Evolutionary conservation across 2,329 filamentous ascomycete genomes (phyloP).

Genomic region (Aspergillus amoenus): DNA sequence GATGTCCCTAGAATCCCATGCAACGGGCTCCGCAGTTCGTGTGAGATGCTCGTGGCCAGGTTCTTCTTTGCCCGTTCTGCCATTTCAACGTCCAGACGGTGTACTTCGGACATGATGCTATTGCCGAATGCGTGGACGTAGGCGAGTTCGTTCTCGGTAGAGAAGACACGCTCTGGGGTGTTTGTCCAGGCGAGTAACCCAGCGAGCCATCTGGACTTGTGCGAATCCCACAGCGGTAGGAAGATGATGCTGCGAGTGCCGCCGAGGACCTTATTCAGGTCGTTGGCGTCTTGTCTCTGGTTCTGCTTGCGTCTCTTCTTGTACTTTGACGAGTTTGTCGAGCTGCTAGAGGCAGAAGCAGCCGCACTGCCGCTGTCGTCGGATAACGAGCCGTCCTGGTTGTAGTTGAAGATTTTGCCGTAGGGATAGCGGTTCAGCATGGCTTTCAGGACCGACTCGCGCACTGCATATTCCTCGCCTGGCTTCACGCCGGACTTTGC

Average conservation of each 20-base stretch:
- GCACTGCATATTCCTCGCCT: background rate
- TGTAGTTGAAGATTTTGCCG: constrained; percentile 24
- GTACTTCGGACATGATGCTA: constrained; percentile 28
- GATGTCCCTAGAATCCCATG: constrained; percentile 24
- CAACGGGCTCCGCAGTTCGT: constrained; percentile 33
- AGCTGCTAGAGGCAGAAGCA: constrained; percentile 1
- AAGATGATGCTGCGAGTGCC: constrained; percentile 24
- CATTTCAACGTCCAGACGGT: constrained; percentile 21
- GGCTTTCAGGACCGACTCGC: constrained; percentile 16
- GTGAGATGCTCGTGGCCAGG: constrained; percentile 30
- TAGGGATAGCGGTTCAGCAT: constrained; percentile 21
- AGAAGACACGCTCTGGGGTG: constrained; percentile 17
- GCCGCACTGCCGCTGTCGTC: background rate
- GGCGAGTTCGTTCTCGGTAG: constrained; percentile 20
- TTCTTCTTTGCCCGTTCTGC: constrained; percentile 30
- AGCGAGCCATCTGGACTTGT: constrained; percentile 26
- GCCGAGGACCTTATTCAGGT: constrained; percentile 13
- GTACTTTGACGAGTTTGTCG: too few species aligned
- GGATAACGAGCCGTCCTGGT: constrained; percentile 21
- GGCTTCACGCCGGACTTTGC: too few species aligned
- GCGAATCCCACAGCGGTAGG: constrained; percentile 30
- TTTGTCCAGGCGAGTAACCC: constrained; percentile 24
- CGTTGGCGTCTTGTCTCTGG: constrained; percentile 7
- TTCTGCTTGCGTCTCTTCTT: too few species aligned
- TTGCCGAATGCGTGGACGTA: constrained; percentile 26